Conservation (phyloP, 164 flowering plant species). For the Annona squamosa region DNA sequence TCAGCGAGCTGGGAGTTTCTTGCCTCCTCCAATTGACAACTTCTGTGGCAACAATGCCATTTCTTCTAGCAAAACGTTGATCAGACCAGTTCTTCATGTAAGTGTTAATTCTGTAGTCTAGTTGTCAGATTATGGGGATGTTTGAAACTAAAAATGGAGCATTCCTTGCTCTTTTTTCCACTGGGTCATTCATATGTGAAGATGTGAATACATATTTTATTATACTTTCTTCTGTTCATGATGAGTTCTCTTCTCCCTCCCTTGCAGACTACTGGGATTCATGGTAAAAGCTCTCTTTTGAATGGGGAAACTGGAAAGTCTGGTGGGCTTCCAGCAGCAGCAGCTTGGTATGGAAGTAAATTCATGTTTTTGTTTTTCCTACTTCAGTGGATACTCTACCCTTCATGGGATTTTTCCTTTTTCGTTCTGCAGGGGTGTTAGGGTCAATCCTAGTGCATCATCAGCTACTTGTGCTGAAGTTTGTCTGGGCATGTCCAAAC, state of each 20-base stretch:
- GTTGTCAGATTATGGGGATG: too few relatives aligned
- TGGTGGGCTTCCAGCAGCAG: constrained; percentile 8
- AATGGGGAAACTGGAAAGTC: constrained; percentile 6
- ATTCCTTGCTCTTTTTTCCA: background rate
- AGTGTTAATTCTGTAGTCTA: background rate
- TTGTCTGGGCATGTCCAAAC: background rate
- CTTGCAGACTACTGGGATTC: constrained; percentile 1
- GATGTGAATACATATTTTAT: background rate
- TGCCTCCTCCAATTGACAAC: constrained; percentile 11
- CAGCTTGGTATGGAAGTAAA: background rate
- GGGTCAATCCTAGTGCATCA: constrained; percentile 1
- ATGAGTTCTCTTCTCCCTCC: background rate
- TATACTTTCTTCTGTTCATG: background rate
- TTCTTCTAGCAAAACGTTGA: constrained; percentile 1
- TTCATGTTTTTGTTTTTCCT: background rate
- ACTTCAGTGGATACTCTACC: background rate
- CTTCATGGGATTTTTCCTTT: background rate
- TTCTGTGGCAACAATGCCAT: background rate
- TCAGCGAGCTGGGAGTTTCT: constrained; percentile 8
- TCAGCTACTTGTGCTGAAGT: constrained; percentile 7
- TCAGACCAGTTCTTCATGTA: constrained; percentile 2
- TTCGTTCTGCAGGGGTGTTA: constrained; percentile 5
- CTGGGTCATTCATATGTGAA: background rate
- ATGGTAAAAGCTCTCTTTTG: background rate
- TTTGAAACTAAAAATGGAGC: too few relatives aligned